These are phyloP conservation scores for Diophrys appendiculata DNA, from an alignment of 73 alveolate genomes.

Conservation along the genomic window DNA sequence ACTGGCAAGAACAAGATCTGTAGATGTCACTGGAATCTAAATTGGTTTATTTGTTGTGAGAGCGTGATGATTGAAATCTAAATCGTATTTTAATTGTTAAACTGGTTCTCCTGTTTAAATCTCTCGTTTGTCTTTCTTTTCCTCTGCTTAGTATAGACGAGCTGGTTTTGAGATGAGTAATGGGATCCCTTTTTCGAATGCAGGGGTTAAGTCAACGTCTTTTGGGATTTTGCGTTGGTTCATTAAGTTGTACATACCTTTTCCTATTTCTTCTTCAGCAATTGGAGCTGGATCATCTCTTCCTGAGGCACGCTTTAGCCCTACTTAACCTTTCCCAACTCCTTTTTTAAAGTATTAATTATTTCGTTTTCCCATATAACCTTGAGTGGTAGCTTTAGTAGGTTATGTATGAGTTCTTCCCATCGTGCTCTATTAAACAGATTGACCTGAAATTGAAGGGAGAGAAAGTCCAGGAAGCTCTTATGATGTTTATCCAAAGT, in stretches of 20 bases:
- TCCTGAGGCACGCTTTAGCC: slow-evolving; percentile 30
- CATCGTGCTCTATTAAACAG: slow-evolving; percentile 1
- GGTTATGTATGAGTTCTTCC: slow-evolving; percentile 31
- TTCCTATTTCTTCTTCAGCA: slow-evolving; percentile 84
- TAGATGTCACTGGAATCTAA: background rate
- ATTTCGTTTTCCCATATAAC: slow-evolving; percentile 16
- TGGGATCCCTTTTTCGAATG: slow-evolving; percentile 89
- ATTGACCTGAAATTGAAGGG: slow-evolving; percentile 26
- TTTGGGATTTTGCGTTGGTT: slow-evolving; percentile 85
- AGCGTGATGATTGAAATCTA: slow-evolving; percentile 9
- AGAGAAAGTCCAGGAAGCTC: slow-evolving; percentile 61
- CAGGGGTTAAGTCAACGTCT: slow-evolving; percentile 94
- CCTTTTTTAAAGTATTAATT: slow-evolving; percentile 1
- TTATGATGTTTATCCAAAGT: slow-evolving; percentile 58
- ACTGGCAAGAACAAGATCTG: background rate
- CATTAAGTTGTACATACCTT: slow-evolving; percentile 86
- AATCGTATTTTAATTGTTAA: slow-evolving; percentile 40
- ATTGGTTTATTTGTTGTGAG: slow-evolving; percentile 13
- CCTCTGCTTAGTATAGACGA: slow-evolving; percentile 54
- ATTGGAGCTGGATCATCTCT: slow-evolving; percentile 79
- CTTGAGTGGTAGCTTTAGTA: slow-evolving; percentile 2
- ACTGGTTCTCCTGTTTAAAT: slow-evolving; percentile 40
- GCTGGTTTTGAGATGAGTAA: slow-evolving; percentile 77
- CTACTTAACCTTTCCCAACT: slow-evolving; percentile 43
- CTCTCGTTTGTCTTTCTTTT: slow-evolving; percentile 45